Base-by-base conservation (phyloP, 2,329 filamentous ascomycete genomes). In the Aplosporella prunicola region DNA sequence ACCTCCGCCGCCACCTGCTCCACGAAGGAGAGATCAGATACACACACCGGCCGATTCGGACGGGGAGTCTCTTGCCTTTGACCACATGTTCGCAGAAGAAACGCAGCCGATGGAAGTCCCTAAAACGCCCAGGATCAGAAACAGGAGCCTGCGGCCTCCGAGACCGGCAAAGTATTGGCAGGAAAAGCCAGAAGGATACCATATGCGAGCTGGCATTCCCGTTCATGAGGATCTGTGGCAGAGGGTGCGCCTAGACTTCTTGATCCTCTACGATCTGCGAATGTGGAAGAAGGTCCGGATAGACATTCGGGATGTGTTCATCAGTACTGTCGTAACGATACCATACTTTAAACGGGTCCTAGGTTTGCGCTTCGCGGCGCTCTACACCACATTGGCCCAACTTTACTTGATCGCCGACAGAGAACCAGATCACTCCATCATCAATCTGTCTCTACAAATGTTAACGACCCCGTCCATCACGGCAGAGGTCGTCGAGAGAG, bases 371-470 rank as follows among this genome's bases (percentile, higher is more conserved):
- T 93, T 98, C 57, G 86, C 93, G 36, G 89, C 87, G 1, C 70
- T 98, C 3, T 98, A 98, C 61, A 96, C 91, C 2, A 84, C 83
- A 2, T 66, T 98, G 32, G 88, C 91, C 5, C 89, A 98, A 56
- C 68, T 98, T 3, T 98, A 96, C 57, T 74, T 98, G 20, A 91
- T 98, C 46, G 89, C 89, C 10, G 91, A 98, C 55, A 74, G 91
- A 45, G 91, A 98, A 57, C 91, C 91, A 2, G 91, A 98, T 53
- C 89, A 96, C 60, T 96, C 89, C 9, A 96, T 98, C 54, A 94
- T 98, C 68, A 95, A 95, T 55, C 75, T 98, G 24, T 96, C 89
- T 4, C 67, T 96, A 20, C 91, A 98, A 56, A 93, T 98, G 76
- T 68, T 98, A 44, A 98, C 91, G 0, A 95, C 91, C 0, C 88